phyloP scores from a whole-genome alignment of 2,329 filamentous ascomycete species.

The Xylariaceae sp. region DNA sequence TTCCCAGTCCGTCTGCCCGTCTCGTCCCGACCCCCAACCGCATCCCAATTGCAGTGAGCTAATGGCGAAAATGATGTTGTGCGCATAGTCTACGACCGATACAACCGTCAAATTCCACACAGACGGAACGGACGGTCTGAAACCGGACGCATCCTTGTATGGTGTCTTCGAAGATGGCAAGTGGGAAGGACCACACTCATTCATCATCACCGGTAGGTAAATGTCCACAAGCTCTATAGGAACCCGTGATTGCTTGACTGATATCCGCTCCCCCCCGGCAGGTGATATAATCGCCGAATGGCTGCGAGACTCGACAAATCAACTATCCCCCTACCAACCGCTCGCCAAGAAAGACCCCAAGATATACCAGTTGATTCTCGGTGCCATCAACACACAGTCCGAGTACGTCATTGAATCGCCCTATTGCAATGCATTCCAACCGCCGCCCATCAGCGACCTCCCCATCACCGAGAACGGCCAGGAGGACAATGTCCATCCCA shows the following conservation, averaged over 20 bases:
- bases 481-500: conserved; percentile 76
- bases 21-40: too few relatives aligned
- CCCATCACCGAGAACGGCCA: conserved; percentile 70
- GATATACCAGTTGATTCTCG: conserved; percentile 75
- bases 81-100: conserved; percentile 65
- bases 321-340: conserved; percentile 82
- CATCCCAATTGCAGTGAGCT: too few relatives aligned
- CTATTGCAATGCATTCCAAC: conserved; percentile 98
- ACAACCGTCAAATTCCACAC: conserved; percentile 87
- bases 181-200: conserved; percentile 84
- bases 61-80: conserved; percentile 12
- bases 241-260: too few relatives aligned
- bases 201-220: conserved; percentile 81
- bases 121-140: conserved; percentile 56
- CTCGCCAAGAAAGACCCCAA: conserved; percentile 75
- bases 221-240: too few relatives aligned
- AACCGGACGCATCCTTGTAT: conserved; percentile 24
- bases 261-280: conserved; percentile 1
- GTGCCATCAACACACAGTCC: conserved; percentile 91
- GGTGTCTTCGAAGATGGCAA: conserved; percentile 48
- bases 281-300: conserved; percentile 85
- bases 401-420: conserved; percentile 93
- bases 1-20: conserved; percentile 53
- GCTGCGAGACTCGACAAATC: conserved; percentile 89
- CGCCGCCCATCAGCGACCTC: conserved; percentile 76